Evolutionary conservation across 176 grass and related monocot species (phyloP).

Genomic region (Olyra latifolia): DNA sequence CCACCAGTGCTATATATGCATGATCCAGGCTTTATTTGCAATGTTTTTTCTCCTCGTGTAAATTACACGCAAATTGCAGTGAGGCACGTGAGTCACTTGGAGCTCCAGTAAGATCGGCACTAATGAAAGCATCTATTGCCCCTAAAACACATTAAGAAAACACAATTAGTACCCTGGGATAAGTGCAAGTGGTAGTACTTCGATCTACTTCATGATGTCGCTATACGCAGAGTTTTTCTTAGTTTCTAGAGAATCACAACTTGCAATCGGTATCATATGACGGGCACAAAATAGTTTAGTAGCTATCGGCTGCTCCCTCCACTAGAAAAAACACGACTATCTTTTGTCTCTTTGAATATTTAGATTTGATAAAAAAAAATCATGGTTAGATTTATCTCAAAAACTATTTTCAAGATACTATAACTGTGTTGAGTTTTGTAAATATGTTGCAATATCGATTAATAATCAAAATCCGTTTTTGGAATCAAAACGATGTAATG

Average conservation of each 20-base stretch:
- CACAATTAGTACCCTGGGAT: not conserved
- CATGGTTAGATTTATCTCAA: no score
- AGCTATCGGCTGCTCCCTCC: no score
- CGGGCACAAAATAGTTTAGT: not conserved
- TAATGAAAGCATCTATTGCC: not conserved
- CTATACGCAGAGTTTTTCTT: not conserved
- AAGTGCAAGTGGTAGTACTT: slow-evolving; percentile 30
- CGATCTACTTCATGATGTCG: not conserved
- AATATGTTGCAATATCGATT: no score
- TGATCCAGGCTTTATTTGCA: not conserved
- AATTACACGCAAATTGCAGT: not conserved
- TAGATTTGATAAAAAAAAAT: no score
- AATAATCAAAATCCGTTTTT: no score
- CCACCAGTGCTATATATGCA: not conserved
- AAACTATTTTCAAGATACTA: no score
- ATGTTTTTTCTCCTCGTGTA: not conserved
- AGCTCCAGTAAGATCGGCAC: slow-evolving; percentile 16
- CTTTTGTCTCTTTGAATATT: no score
- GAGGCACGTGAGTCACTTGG: slow-evolving; percentile 30
- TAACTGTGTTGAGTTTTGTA: no score
- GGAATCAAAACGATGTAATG: not conserved
- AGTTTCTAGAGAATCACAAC: not conserved
- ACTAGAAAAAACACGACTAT: no score
- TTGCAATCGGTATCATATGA: not conserved
- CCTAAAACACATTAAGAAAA: slow-evolving; percentile 17